Conservation (phyloP, 164 flowering plant species). For the Magnolia changhungtana region DNA sequence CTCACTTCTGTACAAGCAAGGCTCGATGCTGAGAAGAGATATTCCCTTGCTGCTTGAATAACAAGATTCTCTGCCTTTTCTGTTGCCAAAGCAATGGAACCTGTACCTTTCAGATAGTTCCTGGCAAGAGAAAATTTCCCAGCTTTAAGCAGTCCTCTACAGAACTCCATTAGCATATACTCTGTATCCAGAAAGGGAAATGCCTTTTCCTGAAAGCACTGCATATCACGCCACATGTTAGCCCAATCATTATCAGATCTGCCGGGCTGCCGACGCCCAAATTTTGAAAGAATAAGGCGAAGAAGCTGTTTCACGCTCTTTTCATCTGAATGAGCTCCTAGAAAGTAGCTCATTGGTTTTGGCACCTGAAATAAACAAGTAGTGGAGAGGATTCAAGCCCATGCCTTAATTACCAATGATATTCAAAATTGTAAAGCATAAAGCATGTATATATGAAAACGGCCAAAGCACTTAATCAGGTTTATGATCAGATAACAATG, state of each 20-base stretch:
- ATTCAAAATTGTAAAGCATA: not conserved
- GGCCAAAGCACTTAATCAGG: not conserved
- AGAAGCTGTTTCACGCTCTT: slow-evolving; percentile 90
- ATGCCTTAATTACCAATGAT: not conserved
- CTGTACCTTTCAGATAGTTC: slow-evolving; percentile 81
- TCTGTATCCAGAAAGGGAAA: slow-evolving; percentile 90
- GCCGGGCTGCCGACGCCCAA: slow-evolving; percentile 78
- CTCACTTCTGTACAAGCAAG: slow-evolving; percentile 85
- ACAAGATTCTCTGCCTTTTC: slow-evolving; percentile 92
- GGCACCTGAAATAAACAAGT: slow-evolving; percentile 63
- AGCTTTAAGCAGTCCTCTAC: slow-evolving; percentile 93
- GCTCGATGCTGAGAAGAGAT: slow-evolving; percentile 92
- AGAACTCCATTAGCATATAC: slow-evolving; percentile 82
- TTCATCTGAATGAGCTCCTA: slow-evolving; percentile 66
- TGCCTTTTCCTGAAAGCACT: slow-evolving; percentile 73
- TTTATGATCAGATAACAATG: too few relatives aligned
- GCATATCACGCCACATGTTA: slow-evolving; percentile 95
- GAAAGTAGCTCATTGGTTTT: slow-evolving; percentile 72
- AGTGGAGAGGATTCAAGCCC: not conserved
- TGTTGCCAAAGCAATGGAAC: slow-evolving; percentile 59
- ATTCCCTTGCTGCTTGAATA: slow-evolving; percentile 93
- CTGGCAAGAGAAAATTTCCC: slow-evolving; percentile 96
- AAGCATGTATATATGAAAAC: too few relatives aligned
- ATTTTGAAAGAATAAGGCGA: slow-evolving; percentile 95
- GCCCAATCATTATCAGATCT: slow-evolving; percentile 95